Conservation (phyloP, 768 basidiomycete species). For the Hygrophorus pudorinus region DNA sequence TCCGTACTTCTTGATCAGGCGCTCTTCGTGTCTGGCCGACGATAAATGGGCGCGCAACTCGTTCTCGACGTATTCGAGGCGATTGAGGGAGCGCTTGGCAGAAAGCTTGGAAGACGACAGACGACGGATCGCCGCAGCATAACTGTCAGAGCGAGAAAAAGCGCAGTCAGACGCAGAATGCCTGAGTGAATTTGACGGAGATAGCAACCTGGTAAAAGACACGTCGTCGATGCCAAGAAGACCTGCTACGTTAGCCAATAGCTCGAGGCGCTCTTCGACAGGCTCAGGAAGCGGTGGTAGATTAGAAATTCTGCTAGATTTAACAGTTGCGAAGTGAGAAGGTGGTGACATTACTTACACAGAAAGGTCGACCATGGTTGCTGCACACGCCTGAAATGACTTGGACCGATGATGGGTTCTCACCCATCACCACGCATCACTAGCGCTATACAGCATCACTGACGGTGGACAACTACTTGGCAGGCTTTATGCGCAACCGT, state of each 20-base stretch:
- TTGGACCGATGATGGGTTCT: too few species aligned
- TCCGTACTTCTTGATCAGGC: conserved; percentile 30
- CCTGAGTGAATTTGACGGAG: too few species aligned
- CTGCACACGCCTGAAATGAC: too few species aligned
- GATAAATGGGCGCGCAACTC: conserved; percentile 27
- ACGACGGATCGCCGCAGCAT: conserved; percentile 24
- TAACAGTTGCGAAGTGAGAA: too few species aligned
- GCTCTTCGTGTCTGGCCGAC: conserved; percentile 23
- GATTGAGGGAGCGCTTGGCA: conserved; percentile 22
- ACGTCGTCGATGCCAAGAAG: conserved; percentile 26
- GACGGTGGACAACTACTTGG: too few species aligned
- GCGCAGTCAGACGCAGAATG: too few species aligned
- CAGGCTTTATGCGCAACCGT: too few species aligned
- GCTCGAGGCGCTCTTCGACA: conserved; percentile 14
- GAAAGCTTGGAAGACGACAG: conserved; percentile 23
- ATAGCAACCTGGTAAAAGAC: conserved; percentile 23
- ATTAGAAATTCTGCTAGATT: neutral
- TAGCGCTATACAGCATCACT: too few species aligned
- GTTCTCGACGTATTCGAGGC: conserved; percentile 24
- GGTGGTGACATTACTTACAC: too few species aligned
- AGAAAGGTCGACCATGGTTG: too few species aligned
- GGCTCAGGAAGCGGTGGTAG: conserved; percentile 15
- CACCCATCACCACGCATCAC: too few species aligned
- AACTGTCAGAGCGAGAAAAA: too few species aligned
- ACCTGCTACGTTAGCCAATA: conserved; percentile 17